Evolutionary conservation across 208 protist species (phyloP).

Genomic region (Tritrichomonas musculus): DNA sequence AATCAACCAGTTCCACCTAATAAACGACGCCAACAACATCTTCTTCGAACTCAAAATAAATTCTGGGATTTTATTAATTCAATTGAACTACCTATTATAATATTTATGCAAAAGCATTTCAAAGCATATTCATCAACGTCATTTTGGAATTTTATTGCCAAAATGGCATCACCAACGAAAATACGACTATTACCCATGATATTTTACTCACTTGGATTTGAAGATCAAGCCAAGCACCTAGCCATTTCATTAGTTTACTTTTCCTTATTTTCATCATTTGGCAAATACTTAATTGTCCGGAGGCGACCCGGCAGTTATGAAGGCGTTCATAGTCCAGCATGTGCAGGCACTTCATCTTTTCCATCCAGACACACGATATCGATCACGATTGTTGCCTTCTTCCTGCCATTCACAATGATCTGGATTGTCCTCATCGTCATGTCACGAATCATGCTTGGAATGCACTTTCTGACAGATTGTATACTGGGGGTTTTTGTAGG

Average conservation of each 20-base stretch:
- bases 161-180: background rate
- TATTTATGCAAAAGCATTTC: background rate
- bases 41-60: background rate
- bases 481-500: background rate
- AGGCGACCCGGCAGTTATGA: background rate
- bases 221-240: background rate
- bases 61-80: background rate
- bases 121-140: background rate
- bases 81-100: constrained; percentile 6
- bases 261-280: background rate
- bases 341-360: background rate
- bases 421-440: background rate
- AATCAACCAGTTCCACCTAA: no score
- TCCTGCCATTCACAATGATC: background rate
- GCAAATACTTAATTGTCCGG: background rate
- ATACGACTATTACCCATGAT: background rate
- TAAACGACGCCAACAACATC: background rate
- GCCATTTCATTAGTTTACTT: background rate
- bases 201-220: background rate
- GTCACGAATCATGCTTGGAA: background rate
- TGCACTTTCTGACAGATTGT: background rate
- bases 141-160: background rate
- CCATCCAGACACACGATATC: background rate
- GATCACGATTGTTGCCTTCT: background rate
- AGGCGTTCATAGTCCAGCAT: background rate